Evolutionary conservation across 371 early-diverging fungal species (phyloP).

Genomic region (Syncephalis plumigaleata): DNA sequence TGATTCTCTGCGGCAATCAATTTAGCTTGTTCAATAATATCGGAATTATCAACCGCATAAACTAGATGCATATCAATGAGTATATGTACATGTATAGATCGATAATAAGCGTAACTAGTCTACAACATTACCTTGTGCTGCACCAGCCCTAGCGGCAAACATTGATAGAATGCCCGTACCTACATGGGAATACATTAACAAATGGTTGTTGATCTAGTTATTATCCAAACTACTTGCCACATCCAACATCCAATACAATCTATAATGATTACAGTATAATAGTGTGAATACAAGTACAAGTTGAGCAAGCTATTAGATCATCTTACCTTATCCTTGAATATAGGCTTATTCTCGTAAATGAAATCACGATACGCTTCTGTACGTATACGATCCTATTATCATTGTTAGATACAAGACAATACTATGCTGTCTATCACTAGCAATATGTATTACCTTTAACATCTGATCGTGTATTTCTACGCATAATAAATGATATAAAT

Average conservation of each 20-base stretch:
- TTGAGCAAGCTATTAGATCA: not conserved
- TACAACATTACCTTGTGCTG: slow-evolving; percentile 18
- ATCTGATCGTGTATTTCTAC: slow-evolving; percentile 40
- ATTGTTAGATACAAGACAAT: slow-evolving; percentile 1
- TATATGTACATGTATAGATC: no score
- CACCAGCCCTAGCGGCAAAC: slow-evolving; percentile 66
- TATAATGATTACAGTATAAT: no score
- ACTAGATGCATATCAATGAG: slow-evolving; percentile 17
- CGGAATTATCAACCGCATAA: slow-evolving; percentile 70
- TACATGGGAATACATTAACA: no score
- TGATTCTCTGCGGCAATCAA: slow-evolving; percentile 61
- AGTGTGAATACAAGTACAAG: no score
- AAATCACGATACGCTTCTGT: slow-evolving; percentile 67
- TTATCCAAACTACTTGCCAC: no score
- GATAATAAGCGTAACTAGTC: no score
- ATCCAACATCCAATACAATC: slow-evolving; percentile 57
- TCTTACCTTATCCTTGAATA: slow-evolving; percentile 62
- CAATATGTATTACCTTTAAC: slow-evolving; percentile 32
- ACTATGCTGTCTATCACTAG: no score
- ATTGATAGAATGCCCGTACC: slow-evolving; percentile 59
- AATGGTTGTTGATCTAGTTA: no score
- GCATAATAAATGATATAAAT: no score
- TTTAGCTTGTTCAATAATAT: slow-evolving; percentile 68
- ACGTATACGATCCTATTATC: slow-evolving; percentile 49
- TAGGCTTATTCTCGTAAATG: slow-evolving; percentile 63